Conservation (phyloP, 805 yeast genomes). For the Kuraishia capsulata region DNA sequence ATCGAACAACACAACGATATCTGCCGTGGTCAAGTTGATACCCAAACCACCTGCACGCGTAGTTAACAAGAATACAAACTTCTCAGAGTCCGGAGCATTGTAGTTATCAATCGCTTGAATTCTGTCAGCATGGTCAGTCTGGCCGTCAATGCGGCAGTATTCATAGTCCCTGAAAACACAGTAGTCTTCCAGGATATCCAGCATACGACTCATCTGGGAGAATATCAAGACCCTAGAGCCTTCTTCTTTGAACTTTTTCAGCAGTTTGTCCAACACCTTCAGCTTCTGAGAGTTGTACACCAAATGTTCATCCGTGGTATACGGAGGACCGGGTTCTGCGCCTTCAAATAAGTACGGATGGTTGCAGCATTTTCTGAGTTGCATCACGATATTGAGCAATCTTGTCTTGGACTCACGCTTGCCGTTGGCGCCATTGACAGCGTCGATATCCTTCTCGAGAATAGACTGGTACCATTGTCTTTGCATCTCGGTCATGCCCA, state of each 20-base stretch:
- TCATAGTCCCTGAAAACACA: constrained; percentile 59
- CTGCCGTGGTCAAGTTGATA: constrained; percentile 75
- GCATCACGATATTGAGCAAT: constrained; percentile 75
- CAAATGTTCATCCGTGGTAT: constrained; percentile 76
- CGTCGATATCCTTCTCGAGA: constrained; percentile 73
- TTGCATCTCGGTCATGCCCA: constrained; percentile 75
- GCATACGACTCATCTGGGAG: constrained; percentile 77
- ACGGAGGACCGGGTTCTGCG: constrained; percentile 93
- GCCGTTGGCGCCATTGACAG: constrained; percentile 76
- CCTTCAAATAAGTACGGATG: constrained; percentile 97
- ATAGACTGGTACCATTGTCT: constrained; percentile 68
- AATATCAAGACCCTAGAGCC: constrained; percentile 77
- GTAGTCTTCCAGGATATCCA: constrained; percentile 76
- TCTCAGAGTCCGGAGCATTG: constrained; percentile 68
- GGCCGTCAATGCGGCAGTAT: constrained; percentile 78
- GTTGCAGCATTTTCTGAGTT: constrained; percentile 76
- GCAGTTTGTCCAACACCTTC: constrained; percentile 58
- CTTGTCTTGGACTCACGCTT: constrained; percentile 70
- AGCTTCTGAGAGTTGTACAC: constrained; percentile 66
- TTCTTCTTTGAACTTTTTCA: constrained; percentile 57
- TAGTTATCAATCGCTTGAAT: constrained; percentile 78
- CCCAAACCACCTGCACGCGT: constrained; percentile 91
- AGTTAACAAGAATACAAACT: constrained; percentile 67
- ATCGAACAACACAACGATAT: constrained; percentile 65
- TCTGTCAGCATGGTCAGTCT: constrained; percentile 72